Conservation (phyloP, 495 filamentous ascomycete species). For the Penicillium argentinense region DNA sequence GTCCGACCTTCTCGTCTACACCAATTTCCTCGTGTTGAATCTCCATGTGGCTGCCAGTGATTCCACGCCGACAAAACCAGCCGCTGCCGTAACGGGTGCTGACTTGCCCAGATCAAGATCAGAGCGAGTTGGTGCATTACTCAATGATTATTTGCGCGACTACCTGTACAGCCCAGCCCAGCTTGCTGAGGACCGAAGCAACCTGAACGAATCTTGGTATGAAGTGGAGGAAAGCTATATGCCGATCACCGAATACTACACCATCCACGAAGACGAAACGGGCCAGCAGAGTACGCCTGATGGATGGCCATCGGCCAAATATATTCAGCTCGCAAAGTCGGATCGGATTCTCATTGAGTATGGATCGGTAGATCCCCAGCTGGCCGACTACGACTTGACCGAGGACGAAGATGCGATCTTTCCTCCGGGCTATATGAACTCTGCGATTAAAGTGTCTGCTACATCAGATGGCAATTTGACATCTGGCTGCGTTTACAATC, state of each 20-base stretch:
- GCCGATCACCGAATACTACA: conserved; percentile 55
- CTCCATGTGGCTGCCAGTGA: conserved; percentile 56
- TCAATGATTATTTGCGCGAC: conserved; percentile 39
- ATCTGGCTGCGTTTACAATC: conserved; percentile 52
- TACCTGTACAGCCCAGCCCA: conserved; percentile 56
- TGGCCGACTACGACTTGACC: conserved; percentile 50
- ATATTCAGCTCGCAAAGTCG: conserved; percentile 49
- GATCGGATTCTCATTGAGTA: conserved; percentile 54
- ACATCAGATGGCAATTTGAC: conserved; percentile 38
- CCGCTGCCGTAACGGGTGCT: conserved; percentile 27
- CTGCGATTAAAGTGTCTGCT: conserved; percentile 23
- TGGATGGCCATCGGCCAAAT: conserved; percentile 63
- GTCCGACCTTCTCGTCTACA: conserved; percentile 43
- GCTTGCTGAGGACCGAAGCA: conserved; percentile 47
- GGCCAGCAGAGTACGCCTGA: conserved; percentile 52
- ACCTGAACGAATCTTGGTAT: conserved; percentile 63
- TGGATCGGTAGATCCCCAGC: conserved; percentile 56
- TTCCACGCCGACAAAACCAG: conserved; percentile 36
- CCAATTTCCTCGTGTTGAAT: conserved; percentile 55
- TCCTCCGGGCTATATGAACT: conserved; percentile 35
- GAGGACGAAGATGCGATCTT: conserved; percentile 47
- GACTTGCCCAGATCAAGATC: conserved; percentile 33
- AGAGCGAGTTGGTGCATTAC: conserved; percentile 31
- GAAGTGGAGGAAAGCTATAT: conserved; percentile 39
- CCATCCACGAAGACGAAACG: conserved; percentile 30